Conservation (phyloP, 805 yeast species). For the Candida glaebosa region DNA sequence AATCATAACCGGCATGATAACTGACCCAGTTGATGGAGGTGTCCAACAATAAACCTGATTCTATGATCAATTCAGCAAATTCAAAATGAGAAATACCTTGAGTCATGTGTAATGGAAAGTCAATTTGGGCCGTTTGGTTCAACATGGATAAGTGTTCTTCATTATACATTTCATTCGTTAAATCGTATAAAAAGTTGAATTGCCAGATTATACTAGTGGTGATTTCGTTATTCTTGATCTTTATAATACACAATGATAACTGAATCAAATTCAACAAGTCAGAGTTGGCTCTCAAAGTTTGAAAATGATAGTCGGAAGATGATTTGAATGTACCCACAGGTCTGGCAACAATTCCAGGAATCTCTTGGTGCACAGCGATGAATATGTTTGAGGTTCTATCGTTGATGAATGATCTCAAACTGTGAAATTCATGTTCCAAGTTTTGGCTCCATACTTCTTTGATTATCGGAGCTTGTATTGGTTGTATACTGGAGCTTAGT, state of each 20-base stretch:
- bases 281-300: slow-evolving; percentile 86
- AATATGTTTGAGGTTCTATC: slow-evolving; percentile 46
- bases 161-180: slow-evolving; percentile 77
- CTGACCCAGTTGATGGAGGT: slow-evolving; percentile 79
- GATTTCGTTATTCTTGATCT: slow-evolving; percentile 32
- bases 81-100: slow-evolving; percentile 76
- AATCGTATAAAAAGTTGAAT: slow-evolving; percentile 83
- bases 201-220: slow-evolving; percentile 94
- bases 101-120: slow-evolving; percentile 67
- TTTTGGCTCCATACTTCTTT: slow-evolving; percentile 76
- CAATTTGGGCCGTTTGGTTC: slow-evolving; percentile 73
- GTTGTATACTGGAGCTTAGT: slow-evolving; percentile 14
- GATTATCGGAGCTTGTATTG: slow-evolving; percentile 46
- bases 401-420: slow-evolving; percentile 55
- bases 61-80: slow-evolving; percentile 81
- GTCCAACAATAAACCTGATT: slow-evolving; percentile 80
- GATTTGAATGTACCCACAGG: slow-evolving; percentile 93
- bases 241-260: slow-evolving; percentile 45
- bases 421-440: slow-evolving; percentile 61
- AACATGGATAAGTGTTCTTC: slow-evolving; percentile 79
- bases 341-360: slow-evolving; percentile 93
- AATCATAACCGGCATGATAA: slow-evolving; percentile 91
- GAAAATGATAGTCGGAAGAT: slow-evolving; percentile 91
- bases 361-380: slow-evolving; percentile 81
- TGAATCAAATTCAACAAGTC: slow-evolving; percentile 85